Evolutionary conservation across 202 grass and related monocot genomes (phyloP).

Genomic region (Zizania palustris): DNA sequence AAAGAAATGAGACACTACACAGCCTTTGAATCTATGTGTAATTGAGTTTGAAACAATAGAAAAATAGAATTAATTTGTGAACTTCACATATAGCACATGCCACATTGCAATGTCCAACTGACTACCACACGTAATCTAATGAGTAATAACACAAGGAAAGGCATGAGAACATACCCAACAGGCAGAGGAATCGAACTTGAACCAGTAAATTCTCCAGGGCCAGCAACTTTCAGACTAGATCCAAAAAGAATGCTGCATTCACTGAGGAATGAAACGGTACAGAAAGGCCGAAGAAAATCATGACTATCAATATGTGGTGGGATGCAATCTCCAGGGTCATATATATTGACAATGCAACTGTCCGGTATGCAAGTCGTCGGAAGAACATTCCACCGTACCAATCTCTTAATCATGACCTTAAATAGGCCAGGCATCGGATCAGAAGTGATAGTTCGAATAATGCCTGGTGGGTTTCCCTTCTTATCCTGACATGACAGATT

Average conservation of each 20-base stretch:
- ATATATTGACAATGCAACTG: slow-evolving; percentile 94
- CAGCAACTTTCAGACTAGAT: slow-evolving; percentile 21
- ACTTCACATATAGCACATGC: slow-evolving; percentile 2
- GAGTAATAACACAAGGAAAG: slow-evolving; percentile 18
- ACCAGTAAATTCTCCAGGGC: slow-evolving; percentile 73
- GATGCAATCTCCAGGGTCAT: slow-evolving; percentile 93
- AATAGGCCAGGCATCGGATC: slow-evolving; percentile 79
- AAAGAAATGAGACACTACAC: neutral
- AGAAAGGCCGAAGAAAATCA: slow-evolving; percentile 86
- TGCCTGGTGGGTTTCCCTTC: slow-evolving; percentile 85
- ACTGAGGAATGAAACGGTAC: no score
- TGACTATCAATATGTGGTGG: slow-evolving; percentile 95
- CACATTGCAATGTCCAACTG: slow-evolving; percentile 19
- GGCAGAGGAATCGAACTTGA: slow-evolving; percentile 62
- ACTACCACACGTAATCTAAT: slow-evolving; percentile 32
- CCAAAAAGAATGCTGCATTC: no score
- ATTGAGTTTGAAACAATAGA: neutral
- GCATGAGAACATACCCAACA: slow-evolving; percentile 56
- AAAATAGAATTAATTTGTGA: slow-evolving; percentile 9
- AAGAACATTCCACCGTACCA: slow-evolving; percentile 73
- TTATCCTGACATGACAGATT: slow-evolving; percentile 74
- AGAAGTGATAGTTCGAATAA: slow-evolving; percentile 60
- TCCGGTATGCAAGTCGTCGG: slow-evolving; percentile 70
- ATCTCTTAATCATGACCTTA: slow-evolving; percentile 75
- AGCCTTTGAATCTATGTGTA: slow-evolving; percentile 9